phyloP scores from a whole-genome alignment of 495 filamentous ascomycete genomes.

The Sporormia fimetaria region DNA sequence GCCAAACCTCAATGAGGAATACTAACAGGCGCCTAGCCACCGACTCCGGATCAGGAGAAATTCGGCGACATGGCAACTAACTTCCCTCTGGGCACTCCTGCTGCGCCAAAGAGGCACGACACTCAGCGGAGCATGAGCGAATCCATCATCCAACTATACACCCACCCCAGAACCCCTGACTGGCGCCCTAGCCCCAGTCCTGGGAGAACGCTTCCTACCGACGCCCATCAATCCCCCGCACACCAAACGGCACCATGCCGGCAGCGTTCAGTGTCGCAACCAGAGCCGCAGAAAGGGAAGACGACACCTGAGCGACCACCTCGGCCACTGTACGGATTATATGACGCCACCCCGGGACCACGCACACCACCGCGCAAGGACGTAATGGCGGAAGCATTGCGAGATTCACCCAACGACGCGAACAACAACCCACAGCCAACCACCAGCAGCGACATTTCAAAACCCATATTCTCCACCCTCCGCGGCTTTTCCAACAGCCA shows the following conservation, averaged over 20 bases:
- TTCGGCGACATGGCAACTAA: constrained; percentile 19
- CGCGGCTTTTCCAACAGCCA: neutral
- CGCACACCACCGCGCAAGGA: constrained; percentile 18
- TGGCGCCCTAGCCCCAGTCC: constrained; percentile 5
- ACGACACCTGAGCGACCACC: constrained; percentile 22
- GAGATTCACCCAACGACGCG: constrained; percentile 14
- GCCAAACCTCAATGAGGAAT: neutral
- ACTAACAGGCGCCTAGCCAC: constrained; percentile 6
- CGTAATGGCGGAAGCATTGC: constrained; percentile 22
- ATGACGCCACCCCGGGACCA: constrained; percentile 1
- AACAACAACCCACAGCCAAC: neutral
- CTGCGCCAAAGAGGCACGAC: constrained; percentile 14
- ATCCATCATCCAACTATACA: constrained; percentile 19
- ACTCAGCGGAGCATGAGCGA: constrained; percentile 22
- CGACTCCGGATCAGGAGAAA: constrained; percentile 20
- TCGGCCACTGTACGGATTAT: constrained; percentile 17
- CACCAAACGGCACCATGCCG: neutral
- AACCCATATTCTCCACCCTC: neutral
- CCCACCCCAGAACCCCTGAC: constrained; percentile 15
- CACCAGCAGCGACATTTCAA: constrained; percentile 1
- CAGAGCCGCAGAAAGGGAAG: constrained; percentile 6
- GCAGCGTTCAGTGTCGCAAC: constrained; percentile 5
- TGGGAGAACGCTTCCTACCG: neutral
- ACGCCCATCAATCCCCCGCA: too few species aligned
- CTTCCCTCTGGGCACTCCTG: constrained; percentile 20